Evolutionary conservation across 73 alveolate species (phyloP).

Genomic region (Tetrahymena malaccensis): DNA sequence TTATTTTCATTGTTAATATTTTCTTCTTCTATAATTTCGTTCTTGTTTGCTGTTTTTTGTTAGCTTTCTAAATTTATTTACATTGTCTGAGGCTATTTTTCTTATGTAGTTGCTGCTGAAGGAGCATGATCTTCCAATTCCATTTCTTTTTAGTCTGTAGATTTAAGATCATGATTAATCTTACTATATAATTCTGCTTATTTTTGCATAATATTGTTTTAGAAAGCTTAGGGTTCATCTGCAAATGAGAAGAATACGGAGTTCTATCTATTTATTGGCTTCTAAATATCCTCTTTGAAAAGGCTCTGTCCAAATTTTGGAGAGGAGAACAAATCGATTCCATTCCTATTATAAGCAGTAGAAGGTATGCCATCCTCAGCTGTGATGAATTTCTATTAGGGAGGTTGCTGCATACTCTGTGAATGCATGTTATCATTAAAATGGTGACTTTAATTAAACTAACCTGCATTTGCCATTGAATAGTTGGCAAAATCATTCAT

Average conservation of each 20-base stretch:
- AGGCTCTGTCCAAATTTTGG: neutral
- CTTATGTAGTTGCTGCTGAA: neutral
- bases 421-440: neutral
- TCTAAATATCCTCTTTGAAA: neutral
- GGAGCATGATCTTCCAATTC: neutral
- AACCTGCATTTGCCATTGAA: neutral
- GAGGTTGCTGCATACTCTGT: neutral
- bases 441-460: neutral
- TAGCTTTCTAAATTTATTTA: neutral
- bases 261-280: neutral
- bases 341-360: neutral
- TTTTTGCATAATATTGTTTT: neutral
- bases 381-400: neutral
- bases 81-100: neutral
- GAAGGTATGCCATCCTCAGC: neutral
- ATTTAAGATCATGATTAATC: neutral
- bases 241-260: neutral
- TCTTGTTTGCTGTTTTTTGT: too few species aligned
- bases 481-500: neutral
- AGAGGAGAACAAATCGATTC: neutral
- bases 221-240: neutral
- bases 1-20: too few species aligned
- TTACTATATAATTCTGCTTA: neutral
- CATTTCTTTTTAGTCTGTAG: neutral
- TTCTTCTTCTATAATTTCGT: neutral